Conservation (phyloP, 495 filamentous ascomycete genomes). For the Lasiosphaeria ovina region DNA sequence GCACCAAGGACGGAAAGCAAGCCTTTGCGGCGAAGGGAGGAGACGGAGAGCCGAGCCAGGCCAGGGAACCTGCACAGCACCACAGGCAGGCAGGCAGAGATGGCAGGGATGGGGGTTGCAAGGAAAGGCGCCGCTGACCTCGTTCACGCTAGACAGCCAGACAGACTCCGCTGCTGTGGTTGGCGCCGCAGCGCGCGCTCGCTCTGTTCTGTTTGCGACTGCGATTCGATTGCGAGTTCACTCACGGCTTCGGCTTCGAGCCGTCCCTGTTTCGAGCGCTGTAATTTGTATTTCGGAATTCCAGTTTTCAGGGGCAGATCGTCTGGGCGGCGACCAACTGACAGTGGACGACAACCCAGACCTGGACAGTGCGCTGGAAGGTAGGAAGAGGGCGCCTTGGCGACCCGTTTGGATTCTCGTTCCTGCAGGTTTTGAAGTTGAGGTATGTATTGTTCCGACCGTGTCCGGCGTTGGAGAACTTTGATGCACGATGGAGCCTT, state of each 20-base stretch:
- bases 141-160: not conserved
- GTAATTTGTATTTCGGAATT: no score
- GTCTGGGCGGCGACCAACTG: no score
- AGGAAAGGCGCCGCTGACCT: not conserved
- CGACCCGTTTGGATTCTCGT: not conserved
- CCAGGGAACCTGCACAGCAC: not conserved
- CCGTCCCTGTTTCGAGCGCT: no score
- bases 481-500: not conserved
- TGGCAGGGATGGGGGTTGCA: not conserved
- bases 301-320: no score
- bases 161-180: no score
- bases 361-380: no score
- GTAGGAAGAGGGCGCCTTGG: no score
- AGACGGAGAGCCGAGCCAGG: conserved; percentile 3
- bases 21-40: conserved; percentile 11
- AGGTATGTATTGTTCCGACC: not conserved
- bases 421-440: not conserved
- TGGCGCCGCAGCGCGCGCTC: no score
- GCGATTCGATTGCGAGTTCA: no score
- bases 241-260: no score
- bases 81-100: conserved; percentile 1
- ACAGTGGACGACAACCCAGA: no score
- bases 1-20: conserved; percentile 21
- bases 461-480: not conserved
- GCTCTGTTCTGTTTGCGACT: no score